Conservation (phyloP, 73 alveolate species). For the Symbiodinium pilosum region DNA sequence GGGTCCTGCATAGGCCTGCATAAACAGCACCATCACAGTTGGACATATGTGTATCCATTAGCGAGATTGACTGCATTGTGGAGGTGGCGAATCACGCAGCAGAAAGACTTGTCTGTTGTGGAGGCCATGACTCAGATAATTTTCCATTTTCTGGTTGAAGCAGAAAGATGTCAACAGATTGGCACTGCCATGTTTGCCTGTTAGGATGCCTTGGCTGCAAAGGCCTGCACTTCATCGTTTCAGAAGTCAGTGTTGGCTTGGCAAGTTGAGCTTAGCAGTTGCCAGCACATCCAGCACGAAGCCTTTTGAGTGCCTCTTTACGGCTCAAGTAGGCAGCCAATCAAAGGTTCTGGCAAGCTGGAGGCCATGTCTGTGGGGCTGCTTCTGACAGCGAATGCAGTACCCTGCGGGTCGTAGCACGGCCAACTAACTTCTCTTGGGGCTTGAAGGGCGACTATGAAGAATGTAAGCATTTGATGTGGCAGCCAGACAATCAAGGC, state of each 20-base stretch:
- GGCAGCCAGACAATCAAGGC: not conserved
- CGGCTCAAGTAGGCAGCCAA: slow-evolving; percentile 6
- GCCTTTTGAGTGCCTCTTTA: too few species aligned
- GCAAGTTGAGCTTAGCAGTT: too few species aligned
- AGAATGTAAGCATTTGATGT: too few species aligned
- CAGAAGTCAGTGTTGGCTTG: too few species aligned
- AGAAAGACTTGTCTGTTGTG: not conserved
- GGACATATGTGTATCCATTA: too few species aligned
- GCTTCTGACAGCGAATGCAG: slow-evolving; percentile 52
- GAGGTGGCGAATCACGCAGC: not conserved
- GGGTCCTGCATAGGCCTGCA: not conserved
- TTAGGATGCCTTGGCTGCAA: not conserved
- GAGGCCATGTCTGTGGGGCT: slow-evolving; percentile 75
- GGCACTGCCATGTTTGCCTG: not conserved
- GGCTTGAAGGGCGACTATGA: too few species aligned
- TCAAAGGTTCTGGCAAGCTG: not conserved
- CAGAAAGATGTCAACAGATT: not conserved
- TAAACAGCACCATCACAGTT: too few species aligned
- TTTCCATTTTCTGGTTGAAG: too few species aligned
- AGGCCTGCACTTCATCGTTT: not conserved
- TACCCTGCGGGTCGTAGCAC: slow-evolving; percentile 73
- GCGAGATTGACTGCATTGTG: not conserved
- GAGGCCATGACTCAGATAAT: not conserved
- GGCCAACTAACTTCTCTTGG: too few species aligned
- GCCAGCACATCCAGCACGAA: too few species aligned